Conservation (phyloP, 1,139 yeast species). For the Tardiomyces blankii region DNA sequence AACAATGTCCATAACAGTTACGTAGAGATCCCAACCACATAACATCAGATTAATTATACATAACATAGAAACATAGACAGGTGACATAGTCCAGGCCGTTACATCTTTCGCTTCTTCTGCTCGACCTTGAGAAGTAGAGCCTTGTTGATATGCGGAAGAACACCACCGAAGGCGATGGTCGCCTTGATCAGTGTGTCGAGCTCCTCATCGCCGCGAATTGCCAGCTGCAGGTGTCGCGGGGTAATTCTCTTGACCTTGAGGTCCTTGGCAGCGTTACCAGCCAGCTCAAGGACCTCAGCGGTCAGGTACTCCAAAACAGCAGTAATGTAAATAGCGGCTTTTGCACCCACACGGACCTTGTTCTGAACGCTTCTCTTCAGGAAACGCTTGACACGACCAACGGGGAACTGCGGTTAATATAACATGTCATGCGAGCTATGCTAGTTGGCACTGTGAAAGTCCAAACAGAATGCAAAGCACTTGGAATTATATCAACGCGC, state of each 20-base stretch:
- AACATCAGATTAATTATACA: no score
- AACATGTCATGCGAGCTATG: neutral
- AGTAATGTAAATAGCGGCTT: conserved; percentile 93
- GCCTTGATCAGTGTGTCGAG: conserved; percentile 92
- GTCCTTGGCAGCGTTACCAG: conserved; percentile 98
- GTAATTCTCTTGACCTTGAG: conserved; percentile 97
- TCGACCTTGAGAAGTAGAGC: conserved; percentile 89
- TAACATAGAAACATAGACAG: no score
- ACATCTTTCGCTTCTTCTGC: conserved; percentile 50
- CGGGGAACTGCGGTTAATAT: conserved; percentile 49
- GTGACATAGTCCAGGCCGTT: no score
- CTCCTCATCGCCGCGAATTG: conserved; percentile 98
- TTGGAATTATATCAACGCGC: no score
- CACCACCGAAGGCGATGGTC: conserved; percentile 99
- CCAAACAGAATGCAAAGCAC: no score
- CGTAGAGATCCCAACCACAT: no score
- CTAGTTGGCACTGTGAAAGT: neutral
- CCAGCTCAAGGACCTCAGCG: conserved; percentile 96
- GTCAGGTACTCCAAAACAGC: conserved; percentile 96
- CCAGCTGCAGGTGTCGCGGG: conserved; percentile 96
- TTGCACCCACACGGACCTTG: conserved; percentile 93
- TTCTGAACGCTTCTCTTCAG: conserved; percentile 86
- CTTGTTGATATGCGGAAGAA: conserved; percentile 92
- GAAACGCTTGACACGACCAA: conserved; percentile 95
- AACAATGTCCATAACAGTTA: no score